phyloP scores from a whole-genome alignment of 306 rosid genomes.

The Calophaca sinica region DNA sequence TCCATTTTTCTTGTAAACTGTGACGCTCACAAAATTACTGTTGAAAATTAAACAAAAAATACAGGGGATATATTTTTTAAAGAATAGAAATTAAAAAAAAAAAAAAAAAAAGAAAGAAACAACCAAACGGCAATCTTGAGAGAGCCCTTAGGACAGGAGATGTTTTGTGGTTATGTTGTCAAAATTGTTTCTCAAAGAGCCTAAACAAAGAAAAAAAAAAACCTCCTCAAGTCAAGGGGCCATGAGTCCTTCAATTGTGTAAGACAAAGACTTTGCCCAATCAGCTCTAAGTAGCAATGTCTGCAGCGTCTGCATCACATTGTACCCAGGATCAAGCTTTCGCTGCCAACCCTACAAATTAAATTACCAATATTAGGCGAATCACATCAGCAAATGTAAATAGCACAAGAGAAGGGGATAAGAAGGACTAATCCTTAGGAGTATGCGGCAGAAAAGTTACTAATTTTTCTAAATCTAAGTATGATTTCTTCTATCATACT shows the following conservation, averaged over 20 bases:
- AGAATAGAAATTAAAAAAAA: background rate
- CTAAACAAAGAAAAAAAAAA: constrained; percentile 45
- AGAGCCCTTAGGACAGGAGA: constrained; percentile 46
- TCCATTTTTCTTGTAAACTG: constrained; percentile 41
- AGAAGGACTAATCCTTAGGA: background rate
- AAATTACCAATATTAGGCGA: constrained; percentile 36
- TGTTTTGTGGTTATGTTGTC: constrained; percentile 51
- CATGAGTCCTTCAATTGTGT: constrained; percentile 98
- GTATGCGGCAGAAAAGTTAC: background rate
- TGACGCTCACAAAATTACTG: constrained; percentile 45
- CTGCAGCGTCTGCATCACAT: constrained; percentile 95
- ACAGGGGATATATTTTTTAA: constrained; percentile 41
- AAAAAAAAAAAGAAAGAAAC: background rate
- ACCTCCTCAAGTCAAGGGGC: constrained; percentile 68
- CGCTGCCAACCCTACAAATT: constrained; percentile 93
- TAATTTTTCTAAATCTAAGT: background rate
- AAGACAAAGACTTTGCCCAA: constrained; percentile 94
- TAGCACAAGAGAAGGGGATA: background rate
- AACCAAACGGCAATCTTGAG: constrained; percentile 2
- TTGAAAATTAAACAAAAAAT: constrained; percentile 42
- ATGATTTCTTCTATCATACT: too few relatives aligned
- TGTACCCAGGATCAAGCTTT: constrained; percentile 89
- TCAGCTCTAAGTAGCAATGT: constrained; percentile 90
- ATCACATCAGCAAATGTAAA: constrained; percentile 31
- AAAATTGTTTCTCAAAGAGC: constrained; percentile 62